Conservation (phyloP, 2,329 filamentous ascomycete genomes). For the Harringtonia lauricola region DNA sequence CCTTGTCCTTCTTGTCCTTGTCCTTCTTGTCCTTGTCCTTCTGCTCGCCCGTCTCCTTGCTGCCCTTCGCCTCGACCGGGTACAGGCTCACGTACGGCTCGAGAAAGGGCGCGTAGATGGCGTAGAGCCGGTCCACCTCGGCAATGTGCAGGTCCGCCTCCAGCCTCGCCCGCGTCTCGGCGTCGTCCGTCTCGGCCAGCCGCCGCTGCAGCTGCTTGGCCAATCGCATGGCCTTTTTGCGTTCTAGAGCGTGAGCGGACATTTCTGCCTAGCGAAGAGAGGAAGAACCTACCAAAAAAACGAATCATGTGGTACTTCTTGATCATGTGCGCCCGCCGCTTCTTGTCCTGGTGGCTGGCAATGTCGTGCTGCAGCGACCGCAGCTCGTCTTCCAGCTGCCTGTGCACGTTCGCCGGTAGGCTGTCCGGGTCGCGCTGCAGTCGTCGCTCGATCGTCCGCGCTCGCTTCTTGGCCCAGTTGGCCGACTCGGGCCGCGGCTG, state of each 20-base stretch:
- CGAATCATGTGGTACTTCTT: constrained; percentile 72
- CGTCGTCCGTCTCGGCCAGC: constrained; percentile 37
- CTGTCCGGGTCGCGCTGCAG: constrained; percentile 45
- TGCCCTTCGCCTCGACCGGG: constrained; percentile 23
- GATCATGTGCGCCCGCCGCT: constrained; percentile 59
- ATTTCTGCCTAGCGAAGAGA: neutral
- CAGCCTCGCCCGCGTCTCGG: constrained; percentile 39
- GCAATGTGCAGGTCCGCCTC: constrained; percentile 51
- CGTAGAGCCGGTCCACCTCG: constrained; percentile 67
- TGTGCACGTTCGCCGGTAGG: constrained; percentile 55
- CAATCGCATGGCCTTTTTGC: constrained; percentile 59
- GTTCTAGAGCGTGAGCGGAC: constrained; percentile 37
- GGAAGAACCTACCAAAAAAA: constrained; percentile 57
- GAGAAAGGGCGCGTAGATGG: constrained; percentile 59
- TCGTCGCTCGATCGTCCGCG: constrained; percentile 56
- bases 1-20: constrained; percentile 17
- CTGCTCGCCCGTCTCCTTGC: constrained; percentile 26
- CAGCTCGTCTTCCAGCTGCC: constrained; percentile 63
- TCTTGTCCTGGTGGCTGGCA: constrained; percentile 44
- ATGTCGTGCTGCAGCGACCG: constrained; percentile 55
- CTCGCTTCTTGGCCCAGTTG: constrained; percentile 59
- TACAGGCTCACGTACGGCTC: constrained; percentile 60
- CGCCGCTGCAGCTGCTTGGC: constrained; percentile 54
- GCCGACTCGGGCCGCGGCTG: constrained; percentile 35
- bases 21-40: neutral